Conservation (phyloP, 2,329 filamentous ascomycete species). For the Aspergillus fumigatiaffinis region DNA sequence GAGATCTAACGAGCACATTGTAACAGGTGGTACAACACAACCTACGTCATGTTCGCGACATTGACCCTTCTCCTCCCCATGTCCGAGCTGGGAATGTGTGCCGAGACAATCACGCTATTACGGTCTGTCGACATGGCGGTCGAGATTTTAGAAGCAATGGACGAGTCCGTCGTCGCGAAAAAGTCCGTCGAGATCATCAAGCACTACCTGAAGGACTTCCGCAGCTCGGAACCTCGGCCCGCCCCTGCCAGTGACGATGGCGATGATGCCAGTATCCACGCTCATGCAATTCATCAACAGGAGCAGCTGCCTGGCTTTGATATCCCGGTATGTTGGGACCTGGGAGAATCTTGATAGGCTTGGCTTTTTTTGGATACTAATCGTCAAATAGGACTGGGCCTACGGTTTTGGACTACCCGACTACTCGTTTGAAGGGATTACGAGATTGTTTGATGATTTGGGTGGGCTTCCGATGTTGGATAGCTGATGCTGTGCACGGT, state of each 20-base stretch:
- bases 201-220: slow-evolving; percentile 30
- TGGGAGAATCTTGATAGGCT: not conserved
- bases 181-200: slow-evolving; percentile 38
- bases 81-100: slow-evolving; percentile 26
- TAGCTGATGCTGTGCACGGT: too few relatives aligned
- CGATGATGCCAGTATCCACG: not conserved
- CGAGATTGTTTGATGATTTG: too few relatives aligned
- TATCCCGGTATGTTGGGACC: slow-evolving; percentile 22
- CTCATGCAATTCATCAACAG: slow-evolving; percentile 1
- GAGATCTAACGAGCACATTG: not conserved
- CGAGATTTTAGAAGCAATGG: slow-evolving; percentile 41
- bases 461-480: too few relatives aligned
- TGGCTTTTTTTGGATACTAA: not conserved
- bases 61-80: slow-evolving; percentile 36
- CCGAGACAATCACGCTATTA: slow-evolving; percentile 25
- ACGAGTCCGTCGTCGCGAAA: slow-evolving; percentile 38
- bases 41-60: slow-evolving; percentile 40
- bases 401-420: slow-evolving; percentile 36
- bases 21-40: slow-evolving; percentile 42
- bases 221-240: slow-evolving; percentile 13
- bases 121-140: slow-evolving; percentile 36
- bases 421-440: slow-evolving; percentile 32
- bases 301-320: slow-evolving; percentile 19
- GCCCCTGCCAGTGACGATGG: not conserved
- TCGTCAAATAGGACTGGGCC: slow-evolving; percentile 24